These are phyloP conservation scores for Talaromyces sp. DNA, from an alignment of 2,329 filamentous ascomycete species.

Conservation along the genomic window DNA sequence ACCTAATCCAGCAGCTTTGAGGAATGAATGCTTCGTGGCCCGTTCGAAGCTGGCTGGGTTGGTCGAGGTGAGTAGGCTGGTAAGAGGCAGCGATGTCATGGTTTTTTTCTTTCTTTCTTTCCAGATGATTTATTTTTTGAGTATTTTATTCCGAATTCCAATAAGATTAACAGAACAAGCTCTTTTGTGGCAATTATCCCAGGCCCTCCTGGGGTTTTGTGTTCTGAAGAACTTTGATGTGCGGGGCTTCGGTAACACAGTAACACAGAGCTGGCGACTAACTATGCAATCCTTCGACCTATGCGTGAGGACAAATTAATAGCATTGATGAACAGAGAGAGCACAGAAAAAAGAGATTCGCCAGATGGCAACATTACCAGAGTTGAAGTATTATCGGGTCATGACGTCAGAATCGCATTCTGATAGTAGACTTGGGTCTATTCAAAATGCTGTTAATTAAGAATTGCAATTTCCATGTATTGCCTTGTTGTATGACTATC, in stretches of 20 bases:
- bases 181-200: not conserved
- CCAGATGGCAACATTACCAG: not conserved
- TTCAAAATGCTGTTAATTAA: not conserved
- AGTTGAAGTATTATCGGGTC: not conserved
- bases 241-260: not conserved
- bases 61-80: slow-evolving; percentile 50
- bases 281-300: not conserved
- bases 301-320: not conserved
- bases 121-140: not conserved
- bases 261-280: not conserved
- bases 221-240: not conserved
- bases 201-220: not conserved
- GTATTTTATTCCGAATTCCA: not conserved
- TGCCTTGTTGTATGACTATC: not conserved
- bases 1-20: slow-evolving; percentile 59
- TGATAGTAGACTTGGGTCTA: not conserved
- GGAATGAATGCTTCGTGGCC: slow-evolving; percentile 63
- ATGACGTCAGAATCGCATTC: not conserved
- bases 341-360: not conserved
- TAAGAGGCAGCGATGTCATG: slow-evolving; percentile 42
- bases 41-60: slow-evolving; percentile 42
- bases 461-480: not conserved
- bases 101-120: not conserved
- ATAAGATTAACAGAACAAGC: not conserved
- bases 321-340: not conserved